Evolutionary conservation across 148 eudicot species (phyloP).

Genomic region (Salicornia ramosissima): DNA sequence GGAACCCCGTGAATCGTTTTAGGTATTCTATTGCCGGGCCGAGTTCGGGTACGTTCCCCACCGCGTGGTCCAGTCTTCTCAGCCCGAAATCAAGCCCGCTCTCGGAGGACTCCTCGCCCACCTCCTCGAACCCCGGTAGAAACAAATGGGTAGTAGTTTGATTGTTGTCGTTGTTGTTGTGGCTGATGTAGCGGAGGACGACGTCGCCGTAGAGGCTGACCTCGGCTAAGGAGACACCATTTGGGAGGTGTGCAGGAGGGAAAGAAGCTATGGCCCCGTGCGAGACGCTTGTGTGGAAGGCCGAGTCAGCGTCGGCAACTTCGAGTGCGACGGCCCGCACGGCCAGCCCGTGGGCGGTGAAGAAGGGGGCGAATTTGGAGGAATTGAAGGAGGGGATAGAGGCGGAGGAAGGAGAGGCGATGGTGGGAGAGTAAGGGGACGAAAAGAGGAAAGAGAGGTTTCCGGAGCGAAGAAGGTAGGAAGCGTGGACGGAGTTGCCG

Average conservation of each 20-base stretch:
- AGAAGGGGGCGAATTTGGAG: constrained; percentile 35
- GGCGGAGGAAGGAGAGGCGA: constrained; percentile 20
- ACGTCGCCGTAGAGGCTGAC: constrained; percentile 76
- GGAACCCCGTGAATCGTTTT: constrained; percentile 75
- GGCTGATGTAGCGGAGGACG: constrained; percentile 68
- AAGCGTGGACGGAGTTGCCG: constrained; percentile 63
- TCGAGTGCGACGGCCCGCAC: constrained; percentile 70
- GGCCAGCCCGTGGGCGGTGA: constrained; percentile 64
- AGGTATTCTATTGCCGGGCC: constrained; percentile 56
- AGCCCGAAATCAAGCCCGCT: background rate
- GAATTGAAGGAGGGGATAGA: constrained; percentile 44
- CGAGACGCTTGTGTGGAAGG: constrained; percentile 43
- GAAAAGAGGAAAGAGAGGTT: constrained; percentile 63
- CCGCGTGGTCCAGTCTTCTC: constrained; percentile 5
- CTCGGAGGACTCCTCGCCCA: constrained; percentile 26
- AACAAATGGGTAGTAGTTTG: constrained; percentile 14
- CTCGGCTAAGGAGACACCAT: constrained; percentile 41
- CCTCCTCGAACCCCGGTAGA: constrained; percentile 60
- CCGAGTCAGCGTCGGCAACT: constrained; percentile 54
- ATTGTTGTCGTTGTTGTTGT: background rate
- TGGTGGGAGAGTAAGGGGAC: constrained; percentile 71
- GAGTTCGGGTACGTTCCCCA: constrained; percentile 67
- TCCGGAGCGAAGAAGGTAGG: constrained; percentile 68
- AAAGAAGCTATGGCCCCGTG: constrained; percentile 58
- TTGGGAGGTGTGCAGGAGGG: constrained; percentile 32